Evolutionary conservation across 192 early-diverging fungal genomes (phyloP).

Genomic region (Irineochytrium annulatum): DNA sequence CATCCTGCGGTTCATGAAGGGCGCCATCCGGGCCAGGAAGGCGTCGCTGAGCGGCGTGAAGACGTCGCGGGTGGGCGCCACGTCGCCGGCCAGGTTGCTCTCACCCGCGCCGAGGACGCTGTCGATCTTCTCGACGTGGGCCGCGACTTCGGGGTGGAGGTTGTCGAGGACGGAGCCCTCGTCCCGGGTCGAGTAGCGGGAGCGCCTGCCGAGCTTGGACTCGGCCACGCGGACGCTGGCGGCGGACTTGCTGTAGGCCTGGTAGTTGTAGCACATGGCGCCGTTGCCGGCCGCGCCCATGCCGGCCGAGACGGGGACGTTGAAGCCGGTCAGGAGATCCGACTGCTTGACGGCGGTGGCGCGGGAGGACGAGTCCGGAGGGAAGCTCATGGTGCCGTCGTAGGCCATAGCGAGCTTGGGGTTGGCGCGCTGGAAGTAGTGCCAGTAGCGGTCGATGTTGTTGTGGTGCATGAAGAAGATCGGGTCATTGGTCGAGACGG

Average conservation of each 20-base stretch:
- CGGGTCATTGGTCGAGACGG: slow-evolving; percentile 29
- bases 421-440: slow-evolving; percentile 25
- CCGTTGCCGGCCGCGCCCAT: neutral
- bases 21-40: neutral
- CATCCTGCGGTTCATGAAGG: neutral
- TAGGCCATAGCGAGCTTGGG: slow-evolving; percentile 11
- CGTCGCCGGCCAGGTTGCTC: neutral
- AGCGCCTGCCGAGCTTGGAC: neutral
- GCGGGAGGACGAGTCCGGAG: neutral
- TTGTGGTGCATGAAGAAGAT: slow-evolving; percentile 45
- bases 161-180: neutral
- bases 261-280: neutral
- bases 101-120: neutral
- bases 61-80: neutral
- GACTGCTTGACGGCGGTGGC: neutral
- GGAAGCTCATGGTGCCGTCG: neutral
- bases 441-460: slow-evolving; percentile 46
- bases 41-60: neutral
- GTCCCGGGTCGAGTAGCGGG: neutral
- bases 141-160: neutral
- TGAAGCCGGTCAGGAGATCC: neutral
- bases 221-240: neutral
- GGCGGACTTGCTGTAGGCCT: neutral
- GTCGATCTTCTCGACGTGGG: neutral
- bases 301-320: neutral